Evolutionary conservation across 352 stramenopile genomes (phyloP).

Genomic region (Phytophthora agathidicida): DNA sequence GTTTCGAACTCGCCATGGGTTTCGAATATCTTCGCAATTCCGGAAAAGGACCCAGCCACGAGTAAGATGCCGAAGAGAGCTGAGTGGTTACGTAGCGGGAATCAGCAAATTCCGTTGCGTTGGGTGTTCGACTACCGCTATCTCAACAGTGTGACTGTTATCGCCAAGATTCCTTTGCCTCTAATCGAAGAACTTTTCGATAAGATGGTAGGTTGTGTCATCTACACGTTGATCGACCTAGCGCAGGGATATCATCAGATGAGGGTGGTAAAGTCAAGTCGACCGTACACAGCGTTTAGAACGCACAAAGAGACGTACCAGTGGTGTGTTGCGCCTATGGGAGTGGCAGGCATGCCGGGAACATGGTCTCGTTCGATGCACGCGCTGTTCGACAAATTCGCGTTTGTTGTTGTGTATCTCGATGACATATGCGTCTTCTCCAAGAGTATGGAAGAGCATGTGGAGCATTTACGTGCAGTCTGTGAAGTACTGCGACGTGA

Average conservation of each 20-base stretch:
- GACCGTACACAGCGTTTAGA: conserved; percentile 43
- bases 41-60: conserved; percentile 2
- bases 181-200: conserved; percentile 28
- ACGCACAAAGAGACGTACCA: conserved; percentile 42
- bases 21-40: conserved; percentile 20
- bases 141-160: conserved; percentile 10
- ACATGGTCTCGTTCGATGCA: conserved; percentile 46
- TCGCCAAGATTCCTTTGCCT: conserved; percentile 19
- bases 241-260: conserved; percentile 46
- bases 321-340: conserved; percentile 50
- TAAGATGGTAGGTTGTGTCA: conserved; percentile 7
- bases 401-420: conserved; percentile 43
- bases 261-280: conserved; percentile 1
- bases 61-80: not conserved
- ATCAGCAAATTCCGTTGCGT: conserved; percentile 4
- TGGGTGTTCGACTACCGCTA: conserved; percentile 23
- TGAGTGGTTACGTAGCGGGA: conserved; percentile 18
- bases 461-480: conserved; percentile 27
- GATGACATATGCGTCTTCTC: conserved; percentile 44
- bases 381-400: conserved; percentile 29
- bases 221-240: conserved; percentile 32
- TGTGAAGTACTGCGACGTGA: conserved; percentile 30
- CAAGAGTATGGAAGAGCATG: conserved; percentile 9
- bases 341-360: conserved; percentile 41
- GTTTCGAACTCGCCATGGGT: no score